A percentile compares a stretch with the other conserved stretches of the same genome.
These are phyloP conservation scores for Albatrellus ellisii DNA, from an alignment of 768 basidiomycete species.

Conservation along the genomic window DNA sequence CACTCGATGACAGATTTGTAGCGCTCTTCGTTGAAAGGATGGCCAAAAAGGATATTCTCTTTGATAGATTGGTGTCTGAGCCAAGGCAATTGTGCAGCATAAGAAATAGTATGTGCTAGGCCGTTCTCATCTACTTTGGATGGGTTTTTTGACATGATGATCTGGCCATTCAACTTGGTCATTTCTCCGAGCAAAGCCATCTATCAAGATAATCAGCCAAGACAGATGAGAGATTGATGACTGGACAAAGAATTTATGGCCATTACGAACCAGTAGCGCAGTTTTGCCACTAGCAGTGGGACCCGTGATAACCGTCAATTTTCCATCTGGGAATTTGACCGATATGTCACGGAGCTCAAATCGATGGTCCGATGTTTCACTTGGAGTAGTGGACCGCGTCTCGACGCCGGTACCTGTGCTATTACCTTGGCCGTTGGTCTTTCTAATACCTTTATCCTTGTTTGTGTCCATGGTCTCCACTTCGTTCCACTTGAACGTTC, in stretches of 20 bases:
- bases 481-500: conserved; percentile 45
- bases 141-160: conserved; percentile 56
- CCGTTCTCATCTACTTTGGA: conserved; percentile 47
- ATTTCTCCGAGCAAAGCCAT: conserved; percentile 66
- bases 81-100: conserved; percentile 38
- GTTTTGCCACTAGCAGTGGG: conserved; percentile 81
- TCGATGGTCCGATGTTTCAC: conserved; percentile 24
- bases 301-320: conserved; percentile 60
- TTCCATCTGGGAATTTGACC: conserved; percentile 58
- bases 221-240: neutral
- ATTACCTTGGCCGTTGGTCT: neutral
- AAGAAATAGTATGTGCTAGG: conserved; percentile 34
- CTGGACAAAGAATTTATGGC: neutral
- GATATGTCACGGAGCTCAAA: conserved; percentile 61
- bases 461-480: conserved; percentile 24
- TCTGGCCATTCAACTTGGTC: conserved; percentile 39
- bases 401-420: neutral
- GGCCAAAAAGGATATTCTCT: conserved; percentile 51
- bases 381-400: neutral
- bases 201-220: conserved; percentile 18
- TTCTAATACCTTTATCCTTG: conserved; percentile 15
- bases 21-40: conserved; percentile 45
- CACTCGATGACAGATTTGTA: conserved; percentile 70
- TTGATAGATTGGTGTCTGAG: conserved; percentile 35
- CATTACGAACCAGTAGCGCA: conserved; percentile 46